Evolutionary conservation across 257 asterid species (phyloP).

Genomic region (Rhazya stricta): DNA sequence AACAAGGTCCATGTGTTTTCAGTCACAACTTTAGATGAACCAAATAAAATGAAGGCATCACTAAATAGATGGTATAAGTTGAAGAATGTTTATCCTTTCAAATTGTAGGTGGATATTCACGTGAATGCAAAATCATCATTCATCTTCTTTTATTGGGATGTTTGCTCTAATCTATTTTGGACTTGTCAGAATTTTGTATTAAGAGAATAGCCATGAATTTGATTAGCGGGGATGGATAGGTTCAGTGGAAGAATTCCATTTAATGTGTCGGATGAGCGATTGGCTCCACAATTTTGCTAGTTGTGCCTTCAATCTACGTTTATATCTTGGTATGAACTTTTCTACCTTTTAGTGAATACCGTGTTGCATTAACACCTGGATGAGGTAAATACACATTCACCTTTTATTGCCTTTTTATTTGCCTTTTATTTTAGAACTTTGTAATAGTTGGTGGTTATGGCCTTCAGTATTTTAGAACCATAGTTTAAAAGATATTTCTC

Average conservation of each 20-base stretch:
- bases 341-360: background rate
- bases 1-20: background rate
- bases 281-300: background rate
- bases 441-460: background rate
- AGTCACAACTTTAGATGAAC: background rate
- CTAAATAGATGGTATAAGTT: background rate
- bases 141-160: background rate
- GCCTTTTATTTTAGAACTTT: background rate
- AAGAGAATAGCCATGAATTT: background rate
- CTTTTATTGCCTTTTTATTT: background rate
- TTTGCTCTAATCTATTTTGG: background rate
- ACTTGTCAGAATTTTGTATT: no score
- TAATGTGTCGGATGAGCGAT: background rate
- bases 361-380: no score
- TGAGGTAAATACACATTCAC: no score
- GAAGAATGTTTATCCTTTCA: no score
- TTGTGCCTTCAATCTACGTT: background rate
- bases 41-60: background rate
- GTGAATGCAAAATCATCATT: background rate
- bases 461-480: background rate
- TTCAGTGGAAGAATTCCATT: background rate
- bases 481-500: background rate
- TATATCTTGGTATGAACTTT: background rate
- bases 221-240: background rate
- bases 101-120: background rate